Base-by-base conservation (phyloP, 768 basidiomycete species). In the Boletus reticuloceps region DNA sequence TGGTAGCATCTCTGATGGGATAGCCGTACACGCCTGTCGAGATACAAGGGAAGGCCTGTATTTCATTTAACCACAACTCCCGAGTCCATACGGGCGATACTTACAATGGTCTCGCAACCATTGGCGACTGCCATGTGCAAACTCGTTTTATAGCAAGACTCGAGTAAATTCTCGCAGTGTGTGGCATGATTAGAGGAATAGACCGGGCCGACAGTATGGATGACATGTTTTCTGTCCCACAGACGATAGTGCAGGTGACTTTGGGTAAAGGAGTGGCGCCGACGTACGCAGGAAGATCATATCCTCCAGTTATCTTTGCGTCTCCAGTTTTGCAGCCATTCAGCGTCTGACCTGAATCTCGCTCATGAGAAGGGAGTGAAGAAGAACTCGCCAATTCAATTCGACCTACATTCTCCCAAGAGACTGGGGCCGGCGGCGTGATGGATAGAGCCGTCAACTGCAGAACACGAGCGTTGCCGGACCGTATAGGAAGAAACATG, bases 401-500 rank as follows among this genome's bases (percentile, higher is more conserved):
- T 6, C 47, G 29, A 69, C 81, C 53, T 61, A 88, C 91, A 92
- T 82, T 92, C 91, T 56, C 80, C 76, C 0, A 83, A 58, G 6
- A 91, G 77, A 48, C 78, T 73, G 5, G 70, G 77, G 12, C 91
- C 91, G 25, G 91, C 91, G 12, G 88, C 89, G 22, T 67, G 66
- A 68, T 93, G 91, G 43, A 94, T 92, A 2, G 88, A 89, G 4
- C 90, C 90, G 64, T 93, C 90, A 41, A 93, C 91, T 89, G 55
- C 46, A 25, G 37, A 49, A 48, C 36, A 53, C 17, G 36, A 54
- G 32, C 31, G 25, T 50, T 31, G 9, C 25, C 34, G 11, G 31
- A 12, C 8, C 20, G 4, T 14, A 27, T 8, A 7, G 16, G 25
- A 34, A 22, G 3, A 50, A 55, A 29, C 1, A 41, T 8, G 8